Base-by-base conservation (phyloP, 371 early-diverging fungal genomes). In the Mycotypha africana region DNA sequence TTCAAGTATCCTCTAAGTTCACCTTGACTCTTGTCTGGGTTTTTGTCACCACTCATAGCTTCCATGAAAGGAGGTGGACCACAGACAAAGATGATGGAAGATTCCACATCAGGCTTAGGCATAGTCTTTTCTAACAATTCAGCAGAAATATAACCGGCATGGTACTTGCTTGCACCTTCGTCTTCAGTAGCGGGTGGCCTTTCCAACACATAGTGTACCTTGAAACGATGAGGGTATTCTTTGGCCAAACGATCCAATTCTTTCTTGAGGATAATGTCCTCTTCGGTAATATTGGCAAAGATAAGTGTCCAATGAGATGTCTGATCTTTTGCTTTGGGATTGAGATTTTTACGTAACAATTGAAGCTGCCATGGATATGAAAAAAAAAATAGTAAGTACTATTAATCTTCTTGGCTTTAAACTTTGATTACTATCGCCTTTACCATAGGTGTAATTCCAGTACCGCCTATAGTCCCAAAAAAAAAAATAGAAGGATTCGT, bases 401-500 rank as follows among this genome's bases (percentile, higher is more conserved):
- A 0, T 17, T 11, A 55, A 49, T 28, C n/a, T n/a, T n/a, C n/a
- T n/a, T n/a, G n/a, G n/a, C n/a, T n/a, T n/a, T n/a, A 15, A 26
- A 25, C 2, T 26, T n/a, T n/a, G n/a, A n/a, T n/a, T n/a, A n/a
- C n/a, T n/a, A 24, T 32, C 12, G 4, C 14, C 41, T 35, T 45
- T 62, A 75, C 66, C 88, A 91, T 91, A 38, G 96, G 96, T 10
- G 96, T 92, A 54, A 95, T 88, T 30, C 96, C 96, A 35, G 98
- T 87, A 22, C 99, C 98, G 46, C 96, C 57, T 56, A 24, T 16
- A n/a, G 12, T 17, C 21, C n/a, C n/a, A 30, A 32, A n/a, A 23
- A 22, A 37, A 36, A 15, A 30, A 30, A 8, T 20, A 25, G 2
- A 12, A 15, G 21, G 14, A 20, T 9, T 2, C n/a, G n/a, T n/a